Base-by-base conservation (phyloP, 345 rosid genomes). In the Populus simonii region DNA sequence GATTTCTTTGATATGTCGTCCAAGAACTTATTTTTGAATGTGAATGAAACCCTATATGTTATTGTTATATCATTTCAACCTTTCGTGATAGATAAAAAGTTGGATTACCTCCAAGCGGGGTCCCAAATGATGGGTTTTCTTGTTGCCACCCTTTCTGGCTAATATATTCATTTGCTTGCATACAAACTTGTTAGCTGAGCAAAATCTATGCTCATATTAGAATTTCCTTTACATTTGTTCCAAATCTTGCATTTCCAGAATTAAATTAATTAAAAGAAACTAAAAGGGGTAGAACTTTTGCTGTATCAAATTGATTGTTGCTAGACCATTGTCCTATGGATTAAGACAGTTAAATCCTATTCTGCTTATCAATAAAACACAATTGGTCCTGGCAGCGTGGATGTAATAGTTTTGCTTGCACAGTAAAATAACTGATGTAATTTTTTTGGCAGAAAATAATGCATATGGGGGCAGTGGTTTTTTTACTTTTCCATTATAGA, bases 1-100 rank as follows among this genome's bases (percentile, higher is more conserved):
- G 35, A 35, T 84, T 77, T 65, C 74, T 72, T 59, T 75, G 53
- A 66, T 66, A 72, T 74, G 69, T 77, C 73, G 62, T 51, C 70
- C 43, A 47, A 68, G 38, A 38, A 51, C 39, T 35, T 31, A 53
- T 39, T 70, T 84, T 78, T 78, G 73, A 20, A 41, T 72, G 76
- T 82, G 74, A 70, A 71, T 70, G 75, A 65, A 75, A 33, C 53
- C n/a, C 17, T 82, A 10, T 55, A 72, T 65, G 59, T 49, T 76
- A 18, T 76, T 68, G 69, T 73, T 71, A 49, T 62, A 17, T 74
- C 73, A 53, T 76, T 55, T 53, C 23, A 68, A 69, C 31, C 61
- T 11, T 72, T 66, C 17, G 33, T 31, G 11, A 39, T 16, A 25
- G 15, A 36, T 59, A n/a, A 22, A 8, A 29, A 9, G 23, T 4